A percentile compares a stretch with the other conserved stretches of the same genome.
phyloP scores from a whole-genome alignment of 2,329 filamentous ascomycete species.

The Teratosphaeria destructans region DNA sequence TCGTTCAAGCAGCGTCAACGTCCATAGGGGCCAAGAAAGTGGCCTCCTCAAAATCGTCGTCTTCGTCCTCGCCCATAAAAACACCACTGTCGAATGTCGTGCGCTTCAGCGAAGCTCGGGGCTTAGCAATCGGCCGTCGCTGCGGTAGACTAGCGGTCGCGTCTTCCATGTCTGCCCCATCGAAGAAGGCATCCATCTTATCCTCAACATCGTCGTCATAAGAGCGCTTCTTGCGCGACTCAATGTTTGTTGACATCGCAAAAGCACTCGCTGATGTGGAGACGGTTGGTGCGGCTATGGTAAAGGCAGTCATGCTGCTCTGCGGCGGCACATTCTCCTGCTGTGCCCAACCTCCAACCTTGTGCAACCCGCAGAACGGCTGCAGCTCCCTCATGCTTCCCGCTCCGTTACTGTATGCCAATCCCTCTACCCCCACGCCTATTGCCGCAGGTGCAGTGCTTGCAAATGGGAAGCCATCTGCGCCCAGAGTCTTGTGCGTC shows the following conservation, averaged over 20 bases:
- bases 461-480: constrained; percentile 13
- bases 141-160: background rate
- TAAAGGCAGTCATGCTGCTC: constrained; percentile 14
- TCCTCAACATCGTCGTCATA: constrained; percentile 28
- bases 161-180: constrained; percentile 12
- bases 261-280: constrained; percentile 33
- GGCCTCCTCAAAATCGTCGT: constrained; percentile 10
- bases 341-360: constrained; percentile 56
- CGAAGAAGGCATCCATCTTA: constrained; percentile 26
- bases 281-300: constrained; percentile 27
- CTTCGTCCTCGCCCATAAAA: constrained; percentile 17
- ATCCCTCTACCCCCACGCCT: constrained; percentile 19
- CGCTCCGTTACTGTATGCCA: constrained; percentile 4
- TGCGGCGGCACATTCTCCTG: constrained; percentile 35
- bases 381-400: constrained; percentile 48
- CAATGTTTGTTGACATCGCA: constrained; percentile 2
- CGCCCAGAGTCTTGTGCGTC: constrained; percentile 44
- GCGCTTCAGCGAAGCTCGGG: constrained; percentile 18
- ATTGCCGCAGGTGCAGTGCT: constrained; percentile 21
- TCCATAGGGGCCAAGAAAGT: constrained; percentile 15
- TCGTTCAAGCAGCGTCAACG: constrained; percentile 3
- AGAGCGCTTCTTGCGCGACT: constrained; percentile 19
- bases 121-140: constrained; percentile 12
- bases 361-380: constrained; percentile 74
- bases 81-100: background rate